phyloP scores from a whole-genome alignment of 768 basidiomycete genomes.

The Mycena belliarum region DNA sequence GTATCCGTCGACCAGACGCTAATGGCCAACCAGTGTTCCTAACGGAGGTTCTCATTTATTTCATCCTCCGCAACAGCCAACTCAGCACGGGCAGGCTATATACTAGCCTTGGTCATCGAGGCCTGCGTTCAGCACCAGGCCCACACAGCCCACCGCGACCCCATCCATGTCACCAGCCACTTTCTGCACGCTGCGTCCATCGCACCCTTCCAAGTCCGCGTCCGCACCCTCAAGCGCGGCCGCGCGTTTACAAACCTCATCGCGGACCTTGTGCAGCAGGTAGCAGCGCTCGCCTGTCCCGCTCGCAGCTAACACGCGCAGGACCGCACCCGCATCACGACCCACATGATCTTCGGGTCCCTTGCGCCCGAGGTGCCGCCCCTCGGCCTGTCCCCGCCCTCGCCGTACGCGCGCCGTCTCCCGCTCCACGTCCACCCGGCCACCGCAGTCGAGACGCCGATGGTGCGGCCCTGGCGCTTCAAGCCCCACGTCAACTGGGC shows the following conservation, averaged over 20 bases:
- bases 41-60: conserved; percentile 46
- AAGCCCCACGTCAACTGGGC: conserved; percentile 36
- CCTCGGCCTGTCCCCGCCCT: conserved; percentile 46
- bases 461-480: conserved; percentile 37
- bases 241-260: conserved; percentile 56
- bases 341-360: conserved; percentile 58
- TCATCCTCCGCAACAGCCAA: not conserved
- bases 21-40: conserved; percentile 40
- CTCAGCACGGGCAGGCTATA: conserved; percentile 46
- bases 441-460: conserved; percentile 26
- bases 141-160: conserved; percentile 49
- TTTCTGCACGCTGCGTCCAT: conserved; percentile 49
- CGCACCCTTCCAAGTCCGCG: conserved; percentile 46
- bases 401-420: conserved; percentile 58
- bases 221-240: conserved; percentile 51
- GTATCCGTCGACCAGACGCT: not conserved
- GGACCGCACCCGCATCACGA: conserved; percentile 47
- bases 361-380: conserved; percentile 26
- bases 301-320: conserved; percentile 22
- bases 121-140: conserved; percentile 56
- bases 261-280: conserved; percentile 61
- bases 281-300: conserved; percentile 21
- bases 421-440: conserved; percentile 60
- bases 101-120: conserved; percentile 54
- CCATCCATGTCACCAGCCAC: conserved; percentile 61